These are phyloP conservation scores for Ustilago nuda DNA, from an alignment of 1,284 basidiomycete genomes.

Conservation along the genomic window DNA sequence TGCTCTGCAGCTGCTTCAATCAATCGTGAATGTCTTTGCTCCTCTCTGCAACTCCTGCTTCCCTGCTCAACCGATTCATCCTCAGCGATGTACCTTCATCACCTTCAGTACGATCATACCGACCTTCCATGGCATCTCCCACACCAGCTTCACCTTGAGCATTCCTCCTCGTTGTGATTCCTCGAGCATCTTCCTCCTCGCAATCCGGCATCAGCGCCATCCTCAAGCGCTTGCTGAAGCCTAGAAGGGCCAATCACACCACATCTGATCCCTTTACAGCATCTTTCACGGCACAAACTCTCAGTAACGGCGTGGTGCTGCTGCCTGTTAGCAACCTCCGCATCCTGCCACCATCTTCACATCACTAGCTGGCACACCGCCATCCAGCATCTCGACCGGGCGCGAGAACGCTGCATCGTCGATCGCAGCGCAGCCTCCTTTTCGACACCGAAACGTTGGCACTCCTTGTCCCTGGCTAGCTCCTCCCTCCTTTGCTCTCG, in stretches of 20 bases:
- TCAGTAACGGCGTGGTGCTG: neutral
- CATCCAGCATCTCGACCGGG: neutral
- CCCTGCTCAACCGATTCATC: slow-evolving; percentile 6
- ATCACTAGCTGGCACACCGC: neutral
- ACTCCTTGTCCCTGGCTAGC: neutral
- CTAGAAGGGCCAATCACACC: neutral
- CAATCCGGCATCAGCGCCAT: neutral
- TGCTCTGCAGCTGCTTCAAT: slow-evolving; percentile 3
- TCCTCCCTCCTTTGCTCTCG: neutral
- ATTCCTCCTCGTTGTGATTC: neutral
- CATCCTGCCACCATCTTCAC: neutral
- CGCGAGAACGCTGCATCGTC: neutral
- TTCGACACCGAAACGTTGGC: neutral
- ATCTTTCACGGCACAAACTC: neutral
- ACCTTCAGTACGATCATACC: neutral
- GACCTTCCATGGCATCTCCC: slow-evolving; percentile 11
- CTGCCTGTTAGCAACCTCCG: neutral
- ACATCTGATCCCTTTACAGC: neutral
- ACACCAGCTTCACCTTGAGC: slow-evolving; percentile 5
- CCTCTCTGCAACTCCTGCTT: neutral
- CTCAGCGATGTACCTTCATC: slow-evolving; percentile 23
- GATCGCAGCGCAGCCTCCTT: neutral
- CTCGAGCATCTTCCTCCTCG: neutral
- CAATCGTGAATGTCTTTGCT: neutral
- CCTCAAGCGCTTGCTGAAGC: neutral